A percentile compares a stretch with the other conserved stretches of the same genome.
phyloP scores from a whole-genome alignment of 805 yeast species.

The Metschnikowia lachancei region DNA sequence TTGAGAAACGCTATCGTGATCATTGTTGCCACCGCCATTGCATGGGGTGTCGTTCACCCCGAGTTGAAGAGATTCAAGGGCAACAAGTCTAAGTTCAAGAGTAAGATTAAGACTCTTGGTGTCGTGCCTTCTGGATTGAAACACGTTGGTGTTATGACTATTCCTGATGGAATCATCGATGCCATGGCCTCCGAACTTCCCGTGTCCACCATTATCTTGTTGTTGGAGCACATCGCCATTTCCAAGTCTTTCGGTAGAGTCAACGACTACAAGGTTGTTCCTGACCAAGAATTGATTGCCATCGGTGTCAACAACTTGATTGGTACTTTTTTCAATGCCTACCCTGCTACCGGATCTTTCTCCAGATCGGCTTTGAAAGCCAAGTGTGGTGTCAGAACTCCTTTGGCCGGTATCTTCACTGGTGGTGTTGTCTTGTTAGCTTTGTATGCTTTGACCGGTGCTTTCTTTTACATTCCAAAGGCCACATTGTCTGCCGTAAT shows the following conservation, averaged over 20 bases:
- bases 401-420: constrained; percentile 86
- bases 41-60: constrained; percentile 70
- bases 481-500: constrained; percentile 85
- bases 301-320: constrained; percentile 88
- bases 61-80: constrained; percentile 31
- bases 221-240: constrained; percentile 90
- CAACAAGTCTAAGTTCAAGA: constrained; percentile 32
- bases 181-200: constrained; percentile 78
- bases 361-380: constrained; percentile 92
- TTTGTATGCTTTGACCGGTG: constrained; percentile 74
- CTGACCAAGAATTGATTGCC: constrained; percentile 92
- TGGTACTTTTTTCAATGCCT: constrained; percentile 90
- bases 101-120: constrained; percentile 64
- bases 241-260: constrained; percentile 91
- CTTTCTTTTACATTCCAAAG: constrained; percentile 87
- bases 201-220: constrained; percentile 75
- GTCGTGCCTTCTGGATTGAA: constrained; percentile 78
- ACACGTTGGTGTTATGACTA: constrained; percentile 68
- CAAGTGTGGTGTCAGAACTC: constrained; percentile 93
- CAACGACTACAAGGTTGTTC: constrained; percentile 85
- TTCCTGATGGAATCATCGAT: constrained; percentile 57
- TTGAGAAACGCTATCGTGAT: constrained; percentile 80
- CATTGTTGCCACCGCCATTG: constrained; percentile 75
- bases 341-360: constrained; percentile 95
- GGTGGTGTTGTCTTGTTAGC: constrained; percentile 88